These are phyloP conservation scores for Cryptococcus hybrid DNA, from an alignment of 1,284 basidiomycete species.

Conservation along the genomic window DNA sequence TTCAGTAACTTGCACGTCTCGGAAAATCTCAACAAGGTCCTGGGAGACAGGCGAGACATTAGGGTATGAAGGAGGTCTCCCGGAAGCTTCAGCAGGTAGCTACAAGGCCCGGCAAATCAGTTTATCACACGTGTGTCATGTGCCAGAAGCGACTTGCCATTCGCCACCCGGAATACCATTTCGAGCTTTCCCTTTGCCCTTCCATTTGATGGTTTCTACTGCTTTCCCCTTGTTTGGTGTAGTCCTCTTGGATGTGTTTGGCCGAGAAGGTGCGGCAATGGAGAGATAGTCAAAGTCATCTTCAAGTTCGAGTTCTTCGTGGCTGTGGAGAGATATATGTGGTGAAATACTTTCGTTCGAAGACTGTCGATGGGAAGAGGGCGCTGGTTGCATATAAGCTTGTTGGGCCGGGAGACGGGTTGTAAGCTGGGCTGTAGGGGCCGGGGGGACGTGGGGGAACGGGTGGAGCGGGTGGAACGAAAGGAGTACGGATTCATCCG, in stretches of 20 bases:
- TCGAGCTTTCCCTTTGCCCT: slow-evolving; percentile 18
- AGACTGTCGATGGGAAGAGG: neutral
- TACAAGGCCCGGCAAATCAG: slow-evolving; percentile 10
- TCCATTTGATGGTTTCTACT: slow-evolving; percentile 7
- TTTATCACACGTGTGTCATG: neutral
- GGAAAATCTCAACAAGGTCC: slow-evolving; percentile 29
- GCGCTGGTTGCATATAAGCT: slow-evolving; percentile 7
- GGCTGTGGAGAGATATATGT: slow-evolving; percentile 2
- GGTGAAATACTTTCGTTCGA: neutral
- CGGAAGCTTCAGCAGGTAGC: slow-evolving; percentile 39
- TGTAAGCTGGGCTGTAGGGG: too few species aligned
- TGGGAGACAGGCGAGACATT: slow-evolving; percentile 37
- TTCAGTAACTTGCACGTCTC: slow-evolving; percentile 32
- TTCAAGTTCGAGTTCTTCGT: slow-evolving; percentile 6
- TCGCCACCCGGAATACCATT: slow-evolving; percentile 9
- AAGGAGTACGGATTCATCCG: too few species aligned
- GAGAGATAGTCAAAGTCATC: slow-evolving; percentile 1
- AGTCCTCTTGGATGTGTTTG: neutral
- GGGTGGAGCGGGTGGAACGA: too few species aligned
- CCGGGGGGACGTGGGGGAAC: too few species aligned
- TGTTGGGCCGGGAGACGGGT: neutral
- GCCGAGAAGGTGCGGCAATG: neutral
- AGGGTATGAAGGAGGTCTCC: slow-evolving; percentile 39
- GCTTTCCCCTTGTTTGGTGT: slow-evolving; percentile 11
- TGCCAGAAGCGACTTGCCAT: slow-evolving; percentile 19